phyloP scores from a whole-genome alignment of 2,329 filamentous ascomycete genomes.

The Pseudovirgaria hyperparasitica region DNA sequence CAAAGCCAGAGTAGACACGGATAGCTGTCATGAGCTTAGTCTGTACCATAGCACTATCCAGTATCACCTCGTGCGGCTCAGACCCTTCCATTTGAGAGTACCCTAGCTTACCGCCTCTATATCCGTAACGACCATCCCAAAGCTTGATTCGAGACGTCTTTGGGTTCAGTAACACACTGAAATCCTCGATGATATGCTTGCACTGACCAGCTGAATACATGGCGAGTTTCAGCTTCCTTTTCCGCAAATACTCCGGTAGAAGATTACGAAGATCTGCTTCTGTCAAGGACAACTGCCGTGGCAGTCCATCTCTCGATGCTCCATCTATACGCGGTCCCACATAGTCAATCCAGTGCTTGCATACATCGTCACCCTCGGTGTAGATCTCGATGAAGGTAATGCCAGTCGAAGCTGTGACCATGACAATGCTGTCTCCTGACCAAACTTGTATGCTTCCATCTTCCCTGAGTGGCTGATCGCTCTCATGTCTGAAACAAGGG shows the following conservation, averaged over 20 bases:
- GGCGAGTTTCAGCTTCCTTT: constrained; percentile 55
- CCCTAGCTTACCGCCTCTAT: constrained; percentile 63
- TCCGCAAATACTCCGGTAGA: constrained; percentile 60
- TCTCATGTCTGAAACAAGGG: constrained; percentile 75
- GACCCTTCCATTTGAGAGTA: constrained; percentile 58
- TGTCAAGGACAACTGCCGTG: constrained; percentile 60
- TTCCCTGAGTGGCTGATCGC: constrained; percentile 47
- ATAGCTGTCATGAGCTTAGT: constrained; percentile 65
- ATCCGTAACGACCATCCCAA: constrained; percentile 61
- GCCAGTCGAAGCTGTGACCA: constrained; percentile 70
- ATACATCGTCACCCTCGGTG: constrained; percentile 66
- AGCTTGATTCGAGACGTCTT: constrained; percentile 65
- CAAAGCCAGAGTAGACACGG: constrained; percentile 62
- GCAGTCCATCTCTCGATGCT: constrained; percentile 33
- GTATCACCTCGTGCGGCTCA: constrained; percentile 57
- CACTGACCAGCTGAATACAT: constrained; percentile 68
- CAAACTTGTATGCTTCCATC: constrained; percentile 79
- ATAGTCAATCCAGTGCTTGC: constrained; percentile 73
- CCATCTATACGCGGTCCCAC: constrained; percentile 46
- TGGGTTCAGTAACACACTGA: constrained; percentile 49
- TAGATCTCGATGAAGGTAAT: constrained; percentile 79
- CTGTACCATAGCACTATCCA: constrained; percentile 50
- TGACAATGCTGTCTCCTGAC: constrained; percentile 66
- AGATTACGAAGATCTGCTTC: constrained; percentile 62
- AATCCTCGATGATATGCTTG: constrained; percentile 63